Conservation (phyloP, 805 yeast species). For the Teunomyces pallodes region DNA sequence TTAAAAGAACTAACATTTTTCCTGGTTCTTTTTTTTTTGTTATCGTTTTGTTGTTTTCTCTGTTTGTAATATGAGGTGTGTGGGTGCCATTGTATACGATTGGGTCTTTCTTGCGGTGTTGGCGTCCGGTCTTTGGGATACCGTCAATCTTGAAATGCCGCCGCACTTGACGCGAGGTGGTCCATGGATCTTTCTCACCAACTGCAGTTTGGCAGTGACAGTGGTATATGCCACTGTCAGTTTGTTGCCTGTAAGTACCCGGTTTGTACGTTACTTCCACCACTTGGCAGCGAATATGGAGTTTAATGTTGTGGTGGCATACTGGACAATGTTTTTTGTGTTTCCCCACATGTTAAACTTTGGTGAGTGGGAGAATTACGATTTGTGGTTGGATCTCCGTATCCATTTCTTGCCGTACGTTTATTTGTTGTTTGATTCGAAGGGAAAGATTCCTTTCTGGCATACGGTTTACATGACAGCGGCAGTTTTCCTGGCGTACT, state of each 20-base stretch:
- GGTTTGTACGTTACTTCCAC: slow-evolving; percentile 2
- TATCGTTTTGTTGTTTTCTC: background rate
- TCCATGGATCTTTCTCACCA: slow-evolving; percentile 25
- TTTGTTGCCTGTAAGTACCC: background rate
- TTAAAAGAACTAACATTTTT: background rate
- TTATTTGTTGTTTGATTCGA: slow-evolving; percentile 11
- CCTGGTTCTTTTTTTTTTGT: background rate
- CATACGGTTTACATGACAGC: background rate
- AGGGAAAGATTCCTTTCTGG: background rate
- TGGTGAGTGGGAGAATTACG: slow-evolving; percentile 14
- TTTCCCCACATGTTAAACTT: slow-evolving; percentile 16
- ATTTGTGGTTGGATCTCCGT: slow-evolving; percentile 17
- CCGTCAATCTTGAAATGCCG: slow-evolving; percentile 17
- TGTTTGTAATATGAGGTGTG: background rate
- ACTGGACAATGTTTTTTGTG: slow-evolving; percentile 19
- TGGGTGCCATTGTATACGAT: background rate
- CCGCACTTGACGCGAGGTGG: slow-evolving; percentile 19
- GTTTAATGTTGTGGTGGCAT: slow-evolving; percentile 20
- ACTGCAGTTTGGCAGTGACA: slow-evolving; percentile 13
- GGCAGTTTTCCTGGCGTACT: slow-evolving; percentile 12
- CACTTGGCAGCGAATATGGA: slow-evolving; percentile 18
- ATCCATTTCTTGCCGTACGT: slow-evolving; percentile 27
- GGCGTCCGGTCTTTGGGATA: slow-evolving; percentile 11
- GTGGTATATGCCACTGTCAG: slow-evolving; percentile 4
- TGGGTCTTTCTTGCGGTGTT: slow-evolving; percentile 2